phyloP scores from a whole-genome alignment of 768 basidiomycete genomes.

The Suillus americanus region DNA sequence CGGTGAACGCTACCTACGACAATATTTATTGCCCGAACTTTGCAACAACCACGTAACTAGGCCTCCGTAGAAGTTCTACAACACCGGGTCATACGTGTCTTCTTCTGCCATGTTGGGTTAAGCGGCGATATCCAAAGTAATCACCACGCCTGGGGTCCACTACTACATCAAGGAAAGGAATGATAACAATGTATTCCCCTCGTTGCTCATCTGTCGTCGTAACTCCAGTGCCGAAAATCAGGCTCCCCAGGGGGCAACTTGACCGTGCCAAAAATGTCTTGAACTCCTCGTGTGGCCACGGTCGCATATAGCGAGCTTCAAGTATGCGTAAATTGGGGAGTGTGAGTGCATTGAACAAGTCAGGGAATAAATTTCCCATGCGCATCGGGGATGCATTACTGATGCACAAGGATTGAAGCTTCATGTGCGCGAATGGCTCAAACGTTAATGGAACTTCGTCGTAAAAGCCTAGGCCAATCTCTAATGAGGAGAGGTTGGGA shows the following conservation, averaged over 20 bases:
- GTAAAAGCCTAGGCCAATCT: background rate
- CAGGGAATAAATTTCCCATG: background rate
- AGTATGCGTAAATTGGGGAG: background rate
- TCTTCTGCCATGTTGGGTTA: background rate
- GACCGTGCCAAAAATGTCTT: background rate
- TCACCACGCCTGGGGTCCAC: background rate
- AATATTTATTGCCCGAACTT: background rate
- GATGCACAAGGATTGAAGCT: background rate
- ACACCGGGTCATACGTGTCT: background rate
- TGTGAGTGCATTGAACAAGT: background rate
- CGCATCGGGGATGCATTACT: background rate
- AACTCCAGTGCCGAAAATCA: background rate
- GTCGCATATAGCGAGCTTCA: background rate
- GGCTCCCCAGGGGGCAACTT: background rate
- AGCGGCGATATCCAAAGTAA: background rate
- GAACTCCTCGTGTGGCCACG: background rate
- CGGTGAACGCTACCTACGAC: background rate
- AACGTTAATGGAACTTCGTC: background rate
- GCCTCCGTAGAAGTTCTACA: background rate
- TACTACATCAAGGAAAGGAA: background rate
- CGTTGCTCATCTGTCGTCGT: background rate
- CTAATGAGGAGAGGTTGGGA: background rate
- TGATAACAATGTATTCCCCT: background rate
- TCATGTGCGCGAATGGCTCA: background rate
- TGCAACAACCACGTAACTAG: background rate